Evolutionary conservation across 169 alveolate species (phyloP), one percentile per base, ranked within the genome.

Genomic region (Cyclospora cayetanensis): DNA sequence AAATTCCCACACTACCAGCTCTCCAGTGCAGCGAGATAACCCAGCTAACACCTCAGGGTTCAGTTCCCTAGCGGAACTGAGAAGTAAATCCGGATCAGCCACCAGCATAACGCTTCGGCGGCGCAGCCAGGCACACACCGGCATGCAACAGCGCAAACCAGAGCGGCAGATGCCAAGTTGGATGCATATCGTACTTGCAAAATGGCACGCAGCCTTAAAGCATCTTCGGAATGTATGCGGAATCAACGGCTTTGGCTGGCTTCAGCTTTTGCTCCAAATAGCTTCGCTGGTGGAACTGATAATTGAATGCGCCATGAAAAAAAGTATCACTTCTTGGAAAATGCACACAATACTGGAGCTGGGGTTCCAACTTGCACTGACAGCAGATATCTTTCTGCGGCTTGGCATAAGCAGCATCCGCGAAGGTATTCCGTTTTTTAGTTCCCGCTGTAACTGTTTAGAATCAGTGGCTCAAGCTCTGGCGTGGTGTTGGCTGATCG

Each of bases 271-370:
- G 50, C 15, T 53, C 60, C 90, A 80, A 1, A 22, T n/a, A 4
- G 55, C 74, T 11, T 90, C 93, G 25, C 9, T 90, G 11, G 22
- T 41, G 22, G 85, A 70, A 41, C 90, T 90, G 22, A 43, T 90
- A 31, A 90, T 77, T 41, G 90, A 90, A 34, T 74, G 85, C 66
- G 22, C 34, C 80, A 29, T 90, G 90, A 90, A 83, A 29, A 52
- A 39, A 20, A 12, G 43, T 35, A 22, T 52, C 15, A 25, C 53
- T 9, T 22, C 55, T 3, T 11, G 52, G 74, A n/a, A 27, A 11
- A 42, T 27, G 25, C 77, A 76, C 60, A 90, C 63, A 31, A 37
- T 12, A 11, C 0, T 82, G 20, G 93, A 90, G 31, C 74, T 80
- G 34, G 90, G 53, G 41, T 50, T 50, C 42, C 90, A 80, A 80